Evolutionary conservation across 2,329 filamentous ascomycete genomes (phyloP).

Genomic region (Calonectria leucothoes): DNA sequence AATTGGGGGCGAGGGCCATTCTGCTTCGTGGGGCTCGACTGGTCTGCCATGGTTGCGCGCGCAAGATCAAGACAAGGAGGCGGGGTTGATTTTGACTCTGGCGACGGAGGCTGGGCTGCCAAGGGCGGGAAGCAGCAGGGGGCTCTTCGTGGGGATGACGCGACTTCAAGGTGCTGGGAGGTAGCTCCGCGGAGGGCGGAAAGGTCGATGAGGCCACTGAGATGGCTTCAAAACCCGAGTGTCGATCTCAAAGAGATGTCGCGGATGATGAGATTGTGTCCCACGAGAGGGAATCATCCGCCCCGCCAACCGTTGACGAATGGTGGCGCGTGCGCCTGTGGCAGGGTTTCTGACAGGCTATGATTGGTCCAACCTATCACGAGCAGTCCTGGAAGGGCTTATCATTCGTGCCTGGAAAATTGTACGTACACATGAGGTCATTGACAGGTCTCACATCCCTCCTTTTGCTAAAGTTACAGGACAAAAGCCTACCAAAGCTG

Average conservation of each 20-base stretch:
- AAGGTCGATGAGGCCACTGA: slow-evolving; percentile 21
- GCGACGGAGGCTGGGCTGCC: neutral
- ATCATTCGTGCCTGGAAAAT: neutral
- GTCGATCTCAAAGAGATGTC: slow-evolving; percentile 29
- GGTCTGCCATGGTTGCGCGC: slow-evolving; percentile 47
- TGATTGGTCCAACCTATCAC: slow-evolving; percentile 33
- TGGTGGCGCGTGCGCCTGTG: slow-evolving; percentile 34
- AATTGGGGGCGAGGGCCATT: slow-evolving; percentile 59
- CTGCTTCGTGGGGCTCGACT: slow-evolving; percentile 45
- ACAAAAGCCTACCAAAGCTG: too few species aligned
- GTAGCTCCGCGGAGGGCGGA: neutral
- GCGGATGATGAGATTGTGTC: slow-evolving; percentile 30
- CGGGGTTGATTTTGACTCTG: slow-evolving; percentile 29
- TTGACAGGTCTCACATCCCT: neutral
- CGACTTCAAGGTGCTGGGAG: neutral
- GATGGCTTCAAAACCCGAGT: slow-evolving; percentile 14
- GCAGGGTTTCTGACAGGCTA: slow-evolving; percentile 12
- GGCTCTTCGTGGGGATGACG: neutral
- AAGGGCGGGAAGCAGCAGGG: neutral
- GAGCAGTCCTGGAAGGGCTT: neutral
- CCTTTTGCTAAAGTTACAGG: too few species aligned
- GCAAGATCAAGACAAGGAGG: slow-evolving; percentile 17
- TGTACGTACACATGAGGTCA: neutral
- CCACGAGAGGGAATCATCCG: slow-evolving; percentile 24
- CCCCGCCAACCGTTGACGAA: slow-evolving; percentile 32